Conservation (phyloP, 805 yeast species). For the Candida cerambycidarum region DNA sequence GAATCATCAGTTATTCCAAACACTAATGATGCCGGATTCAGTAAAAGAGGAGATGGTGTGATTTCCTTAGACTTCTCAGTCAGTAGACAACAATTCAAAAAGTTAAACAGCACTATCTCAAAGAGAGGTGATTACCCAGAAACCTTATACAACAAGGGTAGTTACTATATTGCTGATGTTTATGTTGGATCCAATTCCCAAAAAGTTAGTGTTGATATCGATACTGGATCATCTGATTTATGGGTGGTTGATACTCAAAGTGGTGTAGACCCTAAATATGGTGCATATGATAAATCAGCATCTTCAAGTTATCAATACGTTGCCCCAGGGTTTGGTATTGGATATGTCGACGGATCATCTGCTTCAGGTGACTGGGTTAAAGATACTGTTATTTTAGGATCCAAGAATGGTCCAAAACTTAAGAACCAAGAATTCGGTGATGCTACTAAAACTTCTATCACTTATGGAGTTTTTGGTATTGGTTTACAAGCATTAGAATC, state of each 20-base stretch:
- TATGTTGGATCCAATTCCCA: conserved; percentile 25
- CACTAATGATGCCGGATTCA: conserved; percentile 6
- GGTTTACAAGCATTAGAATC: conserved; percentile 15
- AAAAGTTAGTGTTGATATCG: conserved; percentile 19
- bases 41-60: conserved; percentile 12
- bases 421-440: conserved; percentile 24
- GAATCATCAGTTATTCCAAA: conserved; percentile 9
- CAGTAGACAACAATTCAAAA: neutral
- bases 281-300: conserved; percentile 32
- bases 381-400: conserved; percentile 15
- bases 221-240: conserved; percentile 31
- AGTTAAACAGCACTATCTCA: neutral
- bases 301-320: conserved; percentile 35
- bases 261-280: conserved; percentile 21
- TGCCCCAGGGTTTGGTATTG: conserved; percentile 37
- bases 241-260: conserved; percentile 20
- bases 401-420: conserved; percentile 2
- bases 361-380: conserved; percentile 30
- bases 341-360: conserved; percentile 47
- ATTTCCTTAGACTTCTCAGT: conserved; percentile 13
- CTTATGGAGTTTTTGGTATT: conserved; percentile 21
- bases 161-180: conserved; percentile 13
- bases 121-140: conserved; percentile 10
- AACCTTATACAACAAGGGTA: conserved; percentile 11
- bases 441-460: conserved; percentile 3